Percentiles rank a stretch among this genome's conserved stretches.
These are phyloP conservation scores for Cytospora piceicola DNA, from an alignment of 2,329 filamentous ascomycete species.

Conservation along the genomic window DNA sequence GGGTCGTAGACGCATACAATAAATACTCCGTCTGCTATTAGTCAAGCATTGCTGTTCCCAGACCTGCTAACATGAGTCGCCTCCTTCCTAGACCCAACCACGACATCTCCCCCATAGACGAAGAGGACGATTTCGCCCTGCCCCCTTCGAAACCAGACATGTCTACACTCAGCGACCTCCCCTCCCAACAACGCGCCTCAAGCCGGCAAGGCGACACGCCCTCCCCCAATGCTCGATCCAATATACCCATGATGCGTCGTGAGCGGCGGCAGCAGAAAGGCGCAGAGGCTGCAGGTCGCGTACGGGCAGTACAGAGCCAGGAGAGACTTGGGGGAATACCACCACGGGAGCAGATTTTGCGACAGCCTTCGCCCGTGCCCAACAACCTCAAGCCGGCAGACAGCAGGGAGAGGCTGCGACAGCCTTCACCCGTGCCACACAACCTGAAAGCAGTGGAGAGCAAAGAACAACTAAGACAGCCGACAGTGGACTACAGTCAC, in stretches of 20 bases:
- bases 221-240: constrained; percentile 42
- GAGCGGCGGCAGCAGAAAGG: constrained; percentile 53
- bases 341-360: constrained; percentile 4
- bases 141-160: constrained; percentile 38
- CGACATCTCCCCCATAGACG: constrained; percentile 60
- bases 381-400: constrained; percentile 11
- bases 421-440: constrained; percentile 17
- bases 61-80: constrained; percentile 30
- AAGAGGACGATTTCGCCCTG: constrained; percentile 35
- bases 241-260: constrained; percentile 57
- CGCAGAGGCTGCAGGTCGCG: constrained; percentile 18
- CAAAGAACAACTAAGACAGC: constrained; percentile 34
- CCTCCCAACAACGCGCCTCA: constrained; percentile 28
- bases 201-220: constrained; percentile 26
- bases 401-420: constrained; percentile 17
- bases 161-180: constrained; percentile 37
- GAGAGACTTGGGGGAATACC: neutral
- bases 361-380: constrained; percentile 15
- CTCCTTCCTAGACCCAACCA: constrained; percentile 29
- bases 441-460: constrained; percentile 19
- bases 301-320: constrained; percentile 23
- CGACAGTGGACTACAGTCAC: constrained; percentile 20
- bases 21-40: neutral
- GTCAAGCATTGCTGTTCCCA: neutral
- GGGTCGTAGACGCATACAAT: no score